These are phyloP conservation scores for Lentinula sp. DNA, from an alignment of 768 basidiomycete genomes.

Conservation along the genomic window DNA sequence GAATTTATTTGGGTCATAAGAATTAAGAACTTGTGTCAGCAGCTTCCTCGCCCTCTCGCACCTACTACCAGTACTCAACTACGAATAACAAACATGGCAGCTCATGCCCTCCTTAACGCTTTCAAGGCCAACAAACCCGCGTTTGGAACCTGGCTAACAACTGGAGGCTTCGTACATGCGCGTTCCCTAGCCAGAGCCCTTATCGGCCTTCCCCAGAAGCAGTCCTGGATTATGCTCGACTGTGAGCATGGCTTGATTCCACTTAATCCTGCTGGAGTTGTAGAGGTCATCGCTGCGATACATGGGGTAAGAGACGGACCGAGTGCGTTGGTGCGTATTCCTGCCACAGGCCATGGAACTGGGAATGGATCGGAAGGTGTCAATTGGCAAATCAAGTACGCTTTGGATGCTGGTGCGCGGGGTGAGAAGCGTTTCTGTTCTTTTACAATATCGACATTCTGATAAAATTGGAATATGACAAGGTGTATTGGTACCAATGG, in stretches of 20 bases:
- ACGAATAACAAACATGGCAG: constrained; percentile 30
- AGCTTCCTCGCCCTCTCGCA: too few relatives aligned
- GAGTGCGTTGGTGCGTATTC: constrained; percentile 54
- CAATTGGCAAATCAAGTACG: constrained; percentile 66
- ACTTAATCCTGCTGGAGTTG: constrained; percentile 44
- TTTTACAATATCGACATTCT: neutral
- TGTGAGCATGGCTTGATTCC: constrained; percentile 63
- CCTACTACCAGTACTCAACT: too few relatives aligned
- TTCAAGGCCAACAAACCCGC: constrained; percentile 54
- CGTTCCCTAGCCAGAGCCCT: constrained; percentile 53
- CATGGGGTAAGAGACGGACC: constrained; percentile 39
- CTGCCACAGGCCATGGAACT: constrained; percentile 51
- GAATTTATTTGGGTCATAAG: too few relatives aligned
- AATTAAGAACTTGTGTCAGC: too few relatives aligned
- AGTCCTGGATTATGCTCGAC: constrained; percentile 63
- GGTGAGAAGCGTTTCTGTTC: neutral
- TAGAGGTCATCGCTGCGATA: constrained; percentile 51
- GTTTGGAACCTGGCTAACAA: constrained; percentile 62
- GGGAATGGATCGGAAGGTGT: constrained; percentile 32
- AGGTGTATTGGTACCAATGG: constrained; percentile 65
- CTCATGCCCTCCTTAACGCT: constrained; percentile 46
- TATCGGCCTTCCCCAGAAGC: constrained; percentile 25
- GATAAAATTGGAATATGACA: neutral
- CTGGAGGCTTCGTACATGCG: constrained; percentile 53
- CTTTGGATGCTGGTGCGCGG: constrained; percentile 60